phyloP scores from a whole-genome alignment of 306 rosid genomes.

The Vigna mungo region DNA sequence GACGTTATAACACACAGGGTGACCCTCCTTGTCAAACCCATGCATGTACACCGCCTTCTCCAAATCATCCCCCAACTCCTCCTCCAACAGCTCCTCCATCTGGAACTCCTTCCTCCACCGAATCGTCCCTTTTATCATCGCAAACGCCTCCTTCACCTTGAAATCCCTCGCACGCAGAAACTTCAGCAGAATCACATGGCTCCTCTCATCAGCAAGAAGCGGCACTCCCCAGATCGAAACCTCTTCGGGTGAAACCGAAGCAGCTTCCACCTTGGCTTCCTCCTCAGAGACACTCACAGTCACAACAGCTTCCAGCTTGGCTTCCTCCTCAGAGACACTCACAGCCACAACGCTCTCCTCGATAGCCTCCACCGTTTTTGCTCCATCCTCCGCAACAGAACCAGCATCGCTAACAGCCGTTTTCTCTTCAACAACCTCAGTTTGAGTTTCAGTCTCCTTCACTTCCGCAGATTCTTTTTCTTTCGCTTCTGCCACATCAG shows the following conservation, averaged over 20 bases:
- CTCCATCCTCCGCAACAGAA: conserved; percentile 59
- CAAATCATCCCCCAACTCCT: conserved; percentile 50
- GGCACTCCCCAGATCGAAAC: conserved; percentile 71
- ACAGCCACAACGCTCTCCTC: conserved; percentile 68
- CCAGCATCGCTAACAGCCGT: neutral
- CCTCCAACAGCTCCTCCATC: conserved; percentile 60
- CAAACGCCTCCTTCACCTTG: conserved; percentile 67
- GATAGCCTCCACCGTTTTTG: conserved; percentile 72
- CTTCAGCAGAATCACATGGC: conserved; percentile 68
- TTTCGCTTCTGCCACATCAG: conserved; percentile 17
- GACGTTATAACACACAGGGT: conserved; percentile 76
- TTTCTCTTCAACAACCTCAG: conserved; percentile 37
- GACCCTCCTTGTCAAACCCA: conserved; percentile 69
- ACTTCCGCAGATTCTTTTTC: conserved; percentile 20
- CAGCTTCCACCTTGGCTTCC: conserved; percentile 16
- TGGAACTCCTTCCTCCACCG: conserved; percentile 69
- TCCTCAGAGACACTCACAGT: conserved; percentile 36
- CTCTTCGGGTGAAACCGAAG: conserved; percentile 42
- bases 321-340: neutral
- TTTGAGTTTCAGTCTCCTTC: conserved; percentile 14
- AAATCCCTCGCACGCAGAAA: conserved; percentile 77
- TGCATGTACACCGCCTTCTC: conserved; percentile 66
- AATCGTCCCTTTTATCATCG: conserved; percentile 75
- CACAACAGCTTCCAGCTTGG: conserved; percentile 44
- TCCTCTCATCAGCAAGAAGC: conserved; percentile 63